A percentile compares a stretch with the other conserved stretches of the same genome.
phyloP scores from a whole-genome alignment of 257 asterid species.

The Scutellaria baicalensis region DNA sequence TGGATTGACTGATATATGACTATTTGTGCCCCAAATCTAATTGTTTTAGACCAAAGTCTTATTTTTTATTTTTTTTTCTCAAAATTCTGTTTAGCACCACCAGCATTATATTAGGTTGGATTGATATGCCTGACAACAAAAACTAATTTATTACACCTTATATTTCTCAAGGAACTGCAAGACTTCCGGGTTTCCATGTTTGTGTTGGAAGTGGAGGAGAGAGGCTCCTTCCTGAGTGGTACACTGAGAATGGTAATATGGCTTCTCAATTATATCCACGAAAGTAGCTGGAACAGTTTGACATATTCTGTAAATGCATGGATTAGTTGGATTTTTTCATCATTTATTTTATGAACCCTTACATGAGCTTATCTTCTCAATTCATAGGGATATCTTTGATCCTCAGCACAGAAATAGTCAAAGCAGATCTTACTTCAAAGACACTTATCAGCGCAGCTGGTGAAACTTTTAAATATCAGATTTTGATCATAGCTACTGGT shows the following conservation, averaged over 20 bases:
- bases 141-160: background rate
- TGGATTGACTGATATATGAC: background rate
- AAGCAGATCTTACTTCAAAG: conserved; percentile 81
- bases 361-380: conserved; percentile 17
- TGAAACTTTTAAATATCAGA: conserved; percentile 51
- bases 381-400: conserved; percentile 73
- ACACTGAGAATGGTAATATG: conserved; percentile 71
- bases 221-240: conserved; percentile 94
- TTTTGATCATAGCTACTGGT: conserved; percentile 77
- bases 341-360: background rate
- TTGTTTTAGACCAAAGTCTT: background rate
- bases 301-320: background rate
- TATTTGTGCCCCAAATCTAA: background rate
- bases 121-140: conserved; percentile 6
- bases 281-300: conserved; percentile 4
- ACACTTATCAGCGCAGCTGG: conserved; percentile 67
- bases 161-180: conserved; percentile 69
- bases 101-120: background rate
- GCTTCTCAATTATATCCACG: background rate
- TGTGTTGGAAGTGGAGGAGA: conserved; percentile 99
- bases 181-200: conserved; percentile 91
- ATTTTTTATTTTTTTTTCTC: background rate
- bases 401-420: conserved; percentile 78
- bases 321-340: background rate
- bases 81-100: background rate